Evolutionary conservation across 1,284 basidiomycete species (phyloP).

Genomic region (Cutaneotrichosporon sp.): DNA sequence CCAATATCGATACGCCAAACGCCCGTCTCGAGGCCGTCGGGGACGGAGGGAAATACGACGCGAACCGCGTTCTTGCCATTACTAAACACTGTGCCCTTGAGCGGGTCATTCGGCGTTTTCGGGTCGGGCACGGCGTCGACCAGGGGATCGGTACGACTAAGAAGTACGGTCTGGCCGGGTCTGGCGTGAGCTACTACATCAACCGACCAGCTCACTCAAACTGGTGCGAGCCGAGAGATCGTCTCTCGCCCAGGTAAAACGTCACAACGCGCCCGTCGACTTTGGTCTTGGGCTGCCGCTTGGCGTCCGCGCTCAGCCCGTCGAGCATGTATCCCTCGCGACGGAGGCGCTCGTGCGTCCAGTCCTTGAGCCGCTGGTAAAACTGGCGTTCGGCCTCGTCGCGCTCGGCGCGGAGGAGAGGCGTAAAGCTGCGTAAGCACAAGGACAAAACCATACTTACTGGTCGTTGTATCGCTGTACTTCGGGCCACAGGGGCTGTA

Average conservation of each 20-base stretch:
- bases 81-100: conserved; percentile 57
- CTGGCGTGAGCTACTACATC: not conserved
- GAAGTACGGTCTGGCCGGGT: conserved; percentile 60
- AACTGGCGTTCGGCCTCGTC: conserved; percentile 56
- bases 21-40: conserved; percentile 49
- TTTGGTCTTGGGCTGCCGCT: conserved; percentile 16
- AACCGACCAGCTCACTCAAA: conserved; percentile 14
- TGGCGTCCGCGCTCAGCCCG: conserved; percentile 51
- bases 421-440: conserved; percentile 55
- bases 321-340: conserved; percentile 66
- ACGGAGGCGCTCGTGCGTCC: conserved; percentile 58
- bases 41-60: conserved; percentile 55
- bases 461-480: conserved; percentile 40
- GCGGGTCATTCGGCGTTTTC: conserved; percentile 41
- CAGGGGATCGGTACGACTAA: conserved; percentile 59
- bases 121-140: conserved; percentile 10
- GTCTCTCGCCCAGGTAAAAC: conserved; percentile 54
- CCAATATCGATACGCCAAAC: conserved; percentile 71
- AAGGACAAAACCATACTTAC: conserved; percentile 17
- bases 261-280: conserved; percentile 43
- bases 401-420: conserved; percentile 61
- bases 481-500: conserved; percentile 51
- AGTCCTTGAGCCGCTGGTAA: conserved; percentile 59
- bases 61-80: conserved; percentile 51
- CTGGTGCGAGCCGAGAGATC: conserved; percentile 18